Base-by-base conservation (phyloP, 352 stramenopile genomes). In the Peronospora farinosa region DNA sequence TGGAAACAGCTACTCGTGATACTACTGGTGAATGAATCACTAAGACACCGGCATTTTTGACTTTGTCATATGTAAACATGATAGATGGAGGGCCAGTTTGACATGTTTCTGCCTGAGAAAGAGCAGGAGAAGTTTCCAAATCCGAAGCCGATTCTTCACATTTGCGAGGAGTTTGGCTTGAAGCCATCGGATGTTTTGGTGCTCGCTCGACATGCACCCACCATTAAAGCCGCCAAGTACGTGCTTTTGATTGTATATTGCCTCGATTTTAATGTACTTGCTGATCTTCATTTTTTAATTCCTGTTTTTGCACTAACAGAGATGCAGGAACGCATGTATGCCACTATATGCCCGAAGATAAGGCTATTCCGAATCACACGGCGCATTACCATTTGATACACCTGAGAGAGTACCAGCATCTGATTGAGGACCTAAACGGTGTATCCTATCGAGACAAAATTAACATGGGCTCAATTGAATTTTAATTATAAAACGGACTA, bases 371-470 rank as follows among this genome's bases (percentile, higher is more conserved):
- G 15, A 89, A 89, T 62, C 75, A 89, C 60, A 85, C 62, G 33
- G 78, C 78, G 12, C 73, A 89, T 54, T 85, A 85, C 49, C 75
- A 84, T 30, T 55, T 89, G 32, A 77, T 64, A 2, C 57, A 60
- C 11, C 56, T 89, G 35, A 64, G 54, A 27, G 72, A 89, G 31
- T 83, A 86, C 28, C 73, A 86, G 61, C 77, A 75, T 41, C 61
- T 89, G 10, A 47, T 89, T 19, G 75, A 88, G 43, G 75, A 86
- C 31, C 86, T 86, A 47, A 86, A 88, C 47, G 74, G 78, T 38
- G 75, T 87, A 19, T 89, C 78, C 23, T 88, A 88, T 42, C 75
- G 78, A 15, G 64, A 67, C 37, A 63, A 67, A 48, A 72, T 72
- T 36, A 69, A 60, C 21, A 42, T 57, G 40, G 64, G 64, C 38